Evolutionary conservation across 2,329 filamentous ascomycete genomes (phyloP).

Genomic region (Aspergillus awamori): DNA sequence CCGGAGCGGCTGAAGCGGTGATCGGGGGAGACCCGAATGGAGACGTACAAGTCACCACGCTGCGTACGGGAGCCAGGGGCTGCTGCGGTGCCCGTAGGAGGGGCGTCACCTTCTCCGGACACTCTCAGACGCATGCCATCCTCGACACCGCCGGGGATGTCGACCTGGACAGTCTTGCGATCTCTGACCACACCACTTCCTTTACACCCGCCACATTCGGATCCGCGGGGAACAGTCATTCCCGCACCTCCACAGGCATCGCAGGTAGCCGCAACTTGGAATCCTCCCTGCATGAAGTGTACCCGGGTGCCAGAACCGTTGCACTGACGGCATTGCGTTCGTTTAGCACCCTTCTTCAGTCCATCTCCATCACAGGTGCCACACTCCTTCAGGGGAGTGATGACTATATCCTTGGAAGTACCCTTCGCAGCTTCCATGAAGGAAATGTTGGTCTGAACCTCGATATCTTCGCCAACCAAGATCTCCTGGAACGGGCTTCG

Average conservation of each 20-base stretch:
- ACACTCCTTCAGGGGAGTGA: slow-evolving; percentile 80
- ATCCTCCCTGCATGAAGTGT: slow-evolving; percentile 87
- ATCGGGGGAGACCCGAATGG: slow-evolving; percentile 86
- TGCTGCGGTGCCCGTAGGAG: slow-evolving; percentile 70
- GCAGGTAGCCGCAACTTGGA: slow-evolving; percentile 95
- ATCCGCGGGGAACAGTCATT: slow-evolving; percentile 72
- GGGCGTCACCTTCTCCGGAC: slow-evolving; percentile 82
- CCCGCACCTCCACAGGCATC: slow-evolving; percentile 78
- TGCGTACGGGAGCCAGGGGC: slow-evolving; percentile 66
- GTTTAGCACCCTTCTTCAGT: slow-evolving; percentile 76
- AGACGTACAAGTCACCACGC: slow-evolving; percentile 87
- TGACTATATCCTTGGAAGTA: slow-evolving; percentile 80
- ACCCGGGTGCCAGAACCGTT: slow-evolving; percentile 84
- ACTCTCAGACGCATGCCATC: slow-evolving; percentile 92
- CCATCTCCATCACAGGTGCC: slow-evolving; percentile 82
- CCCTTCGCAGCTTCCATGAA: slow-evolving; percentile 98
- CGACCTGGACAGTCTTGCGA: slow-evolving; percentile 78
- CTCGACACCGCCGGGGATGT: slow-evolving; percentile 94
- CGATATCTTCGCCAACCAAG: slow-evolving; percentile 92
- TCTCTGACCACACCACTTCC: slow-evolving; percentile 85
- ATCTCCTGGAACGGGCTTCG: slow-evolving; percentile 77
- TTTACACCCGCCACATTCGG: slow-evolving; percentile 76
- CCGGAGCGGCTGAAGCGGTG: slow-evolving; percentile 85
- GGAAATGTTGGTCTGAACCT: slow-evolving; percentile 87
- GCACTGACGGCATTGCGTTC: slow-evolving; percentile 74